Base-by-base conservation (phyloP, 768 basidiomycete species). In the Hirschioporus abietinus region DNA sequence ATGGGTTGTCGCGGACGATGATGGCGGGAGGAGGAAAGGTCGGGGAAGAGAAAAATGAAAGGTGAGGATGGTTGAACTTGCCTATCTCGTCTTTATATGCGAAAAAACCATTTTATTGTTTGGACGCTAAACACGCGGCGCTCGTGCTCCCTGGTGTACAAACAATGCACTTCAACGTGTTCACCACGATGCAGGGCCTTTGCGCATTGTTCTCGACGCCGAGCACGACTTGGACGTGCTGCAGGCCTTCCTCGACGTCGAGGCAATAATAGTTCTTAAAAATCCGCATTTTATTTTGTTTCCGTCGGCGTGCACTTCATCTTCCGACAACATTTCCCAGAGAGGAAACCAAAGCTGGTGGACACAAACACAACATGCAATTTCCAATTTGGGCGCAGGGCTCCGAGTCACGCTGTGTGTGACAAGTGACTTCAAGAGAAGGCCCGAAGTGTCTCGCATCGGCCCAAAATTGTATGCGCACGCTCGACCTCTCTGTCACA, bases 11-110 rank as follows among this genome's bases (percentile, higher is more conserved):
- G 42, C 42, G 42, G 42, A 15, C 42, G 42, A 52, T 52, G 42
- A 52, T 52, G 42, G 42, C 42, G 42, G 42, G 42, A 52, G 42
- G 42, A 52, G 42, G 42, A 52, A 34, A 61, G 60, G 30, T 61
- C 25, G 60, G 30, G 60, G 60, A 61, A 3, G 60, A 34, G 60
- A 24, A 34, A n/a, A 34, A 61, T 61, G 60, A 25, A 25, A 34
- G 25, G 23, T 61, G 60, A 25, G 24, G 60, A 17, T 4, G 23
- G 60, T 61, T 61, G 25, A 34, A 61, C 30, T 61, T 61, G 60
- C 24, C 60, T 61, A 52, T 52, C 42, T 52, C 42, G 42, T 52
- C 42, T 52, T 52, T 52, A 52, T 52, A 52, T 52, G 42, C 42
- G 42, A 52, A 52, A 52, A 52, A 52, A 52, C 7, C 42, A 52